These are phyloP conservation scores for Euryodendron excelsum DNA, from an alignment of 148 eudicot species.

Conservation along the genomic window DNA sequence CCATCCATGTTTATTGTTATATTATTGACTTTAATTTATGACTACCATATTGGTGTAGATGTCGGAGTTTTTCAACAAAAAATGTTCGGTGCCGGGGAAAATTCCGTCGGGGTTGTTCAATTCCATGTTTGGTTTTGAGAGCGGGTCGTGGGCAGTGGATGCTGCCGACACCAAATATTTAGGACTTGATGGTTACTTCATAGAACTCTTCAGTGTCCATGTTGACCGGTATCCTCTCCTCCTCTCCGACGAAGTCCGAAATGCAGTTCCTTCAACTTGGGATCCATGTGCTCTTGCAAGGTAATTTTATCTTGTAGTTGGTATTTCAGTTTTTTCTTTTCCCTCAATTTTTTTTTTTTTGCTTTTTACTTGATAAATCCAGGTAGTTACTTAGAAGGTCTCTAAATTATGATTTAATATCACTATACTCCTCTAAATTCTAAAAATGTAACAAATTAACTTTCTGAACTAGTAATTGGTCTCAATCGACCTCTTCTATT, in stretches of 20 bases:
- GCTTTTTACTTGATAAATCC: no score
- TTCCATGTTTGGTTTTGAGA: conserved; percentile 56
- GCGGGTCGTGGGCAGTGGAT: conserved; percentile 78
- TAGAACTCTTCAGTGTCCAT: conserved; percentile 45
- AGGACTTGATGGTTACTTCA: conserved; percentile 68
- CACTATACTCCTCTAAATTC: no score
- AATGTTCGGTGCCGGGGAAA: conserved; percentile 56
- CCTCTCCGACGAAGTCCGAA: conserved; percentile 52
- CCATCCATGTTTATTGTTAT: no score
- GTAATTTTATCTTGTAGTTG: conserved; percentile 15
- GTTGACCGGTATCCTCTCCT: conserved; percentile 62
- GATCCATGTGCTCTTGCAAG: conserved; percentile 79
- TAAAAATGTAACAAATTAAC: no score
- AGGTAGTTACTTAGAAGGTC: no score
- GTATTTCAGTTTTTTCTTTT: no score
- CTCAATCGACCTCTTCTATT: no score
- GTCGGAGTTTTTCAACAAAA: conserved; percentile 73
- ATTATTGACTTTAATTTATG: neutral
- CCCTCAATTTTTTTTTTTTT: neutral
- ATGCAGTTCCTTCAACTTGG: conserved; percentile 73
- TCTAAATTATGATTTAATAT: no score
- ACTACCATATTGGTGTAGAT: conserved; percentile 35
- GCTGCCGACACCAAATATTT: conserved; percentile 55
- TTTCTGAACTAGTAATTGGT: no score
- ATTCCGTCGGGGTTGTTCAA: conserved; percentile 76